These are phyloP conservation scores for Komagataea norvegica DNA, from an alignment of 1,139 yeast species.

Conservation along the genomic window DNA sequence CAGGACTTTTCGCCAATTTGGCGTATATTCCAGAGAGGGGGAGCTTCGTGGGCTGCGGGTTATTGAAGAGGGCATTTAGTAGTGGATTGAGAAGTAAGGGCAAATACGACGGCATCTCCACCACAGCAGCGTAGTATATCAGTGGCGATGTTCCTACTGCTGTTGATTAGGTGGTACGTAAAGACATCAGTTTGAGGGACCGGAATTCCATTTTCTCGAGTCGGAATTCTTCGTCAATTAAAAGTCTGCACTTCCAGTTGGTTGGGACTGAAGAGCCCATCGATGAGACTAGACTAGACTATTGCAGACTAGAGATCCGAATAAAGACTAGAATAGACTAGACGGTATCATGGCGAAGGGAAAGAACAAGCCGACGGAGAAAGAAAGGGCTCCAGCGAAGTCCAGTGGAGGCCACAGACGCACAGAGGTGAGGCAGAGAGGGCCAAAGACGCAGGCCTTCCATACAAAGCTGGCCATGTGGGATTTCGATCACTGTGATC, in stretches of 20 bases:
- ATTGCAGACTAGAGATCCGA: no score
- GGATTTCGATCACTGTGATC: conserved; percentile 99
- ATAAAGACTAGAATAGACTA: no score
- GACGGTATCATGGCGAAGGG: conserved; percentile 62
- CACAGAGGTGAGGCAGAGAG: conserved; percentile 30
- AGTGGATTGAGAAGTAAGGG: conserved; percentile 56
- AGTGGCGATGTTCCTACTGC: conserved; percentile 1
- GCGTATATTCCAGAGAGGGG: conserved; percentile 46
- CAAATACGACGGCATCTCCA: conserved; percentile 31
- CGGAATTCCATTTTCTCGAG: conserved; percentile 1
- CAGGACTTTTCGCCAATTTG: conserved; percentile 26
- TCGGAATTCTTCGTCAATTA: no score
- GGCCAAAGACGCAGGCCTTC: conserved; percentile 35
- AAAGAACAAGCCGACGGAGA: conserved; percentile 51
- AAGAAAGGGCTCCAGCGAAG: conserved; percentile 33
- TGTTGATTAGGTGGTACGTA: no score
- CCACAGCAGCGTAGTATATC: not conserved
- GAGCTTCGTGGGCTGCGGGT: conserved; percentile 49
- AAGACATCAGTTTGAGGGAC: no score
- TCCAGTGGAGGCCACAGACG: conserved; percentile 43
- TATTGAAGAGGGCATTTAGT: conserved; percentile 63
- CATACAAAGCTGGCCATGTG: conserved; percentile 82
- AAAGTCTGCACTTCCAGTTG: no score
- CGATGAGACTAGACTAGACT: no score
- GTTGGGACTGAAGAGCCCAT: no score